Conservation (phyloP, 352 stramenopile species). For the Globisporangium carolinianum region DNA sequence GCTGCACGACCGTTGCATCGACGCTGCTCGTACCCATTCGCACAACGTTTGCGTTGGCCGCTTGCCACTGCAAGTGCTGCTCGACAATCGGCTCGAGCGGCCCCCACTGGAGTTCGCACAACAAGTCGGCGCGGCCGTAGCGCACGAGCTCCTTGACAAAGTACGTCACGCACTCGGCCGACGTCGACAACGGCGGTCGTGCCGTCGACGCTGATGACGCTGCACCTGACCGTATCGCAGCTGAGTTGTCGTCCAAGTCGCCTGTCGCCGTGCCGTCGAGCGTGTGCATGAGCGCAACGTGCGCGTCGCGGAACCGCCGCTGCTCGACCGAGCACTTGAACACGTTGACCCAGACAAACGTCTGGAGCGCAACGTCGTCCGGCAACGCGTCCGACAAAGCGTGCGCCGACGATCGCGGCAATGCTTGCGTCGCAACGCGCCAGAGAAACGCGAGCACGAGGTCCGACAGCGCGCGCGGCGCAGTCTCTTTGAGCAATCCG, state of each 20-base stretch:
- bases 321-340: conserved; percentile 78
- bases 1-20: conserved; percentile 38
- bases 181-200: conserved; percentile 21
- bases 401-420: conserved; percentile 24
- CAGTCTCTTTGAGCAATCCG: conserved; percentile 56
- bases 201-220: background rate
- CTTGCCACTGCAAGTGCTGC: conserved; percentile 67
- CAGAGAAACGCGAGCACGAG: conserved; percentile 61
- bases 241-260: conserved; percentile 3
- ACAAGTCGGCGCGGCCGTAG: conserved; percentile 54
- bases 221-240: background rate
- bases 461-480: conserved; percentile 45
- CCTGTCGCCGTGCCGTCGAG: conserved; percentile 24
- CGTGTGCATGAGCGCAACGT: conserved; percentile 68
- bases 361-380: conserved; percentile 36
- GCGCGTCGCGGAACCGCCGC: conserved; percentile 47
- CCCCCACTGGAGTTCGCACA: conserved; percentile 72
- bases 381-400: too few relatives aligned
- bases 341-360: conserved; percentile 78
- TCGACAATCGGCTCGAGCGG: conserved; percentile 52
- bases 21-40: conserved; percentile 22
- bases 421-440: conserved; percentile 50
- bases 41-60: conserved; percentile 53
- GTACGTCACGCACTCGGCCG: conserved; percentile 61
- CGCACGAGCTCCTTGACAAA: conserved; percentile 69